Base-by-base conservation (phyloP, 1,284 basidiomycete species). In the Apiotrichum brassicae region DNA sequence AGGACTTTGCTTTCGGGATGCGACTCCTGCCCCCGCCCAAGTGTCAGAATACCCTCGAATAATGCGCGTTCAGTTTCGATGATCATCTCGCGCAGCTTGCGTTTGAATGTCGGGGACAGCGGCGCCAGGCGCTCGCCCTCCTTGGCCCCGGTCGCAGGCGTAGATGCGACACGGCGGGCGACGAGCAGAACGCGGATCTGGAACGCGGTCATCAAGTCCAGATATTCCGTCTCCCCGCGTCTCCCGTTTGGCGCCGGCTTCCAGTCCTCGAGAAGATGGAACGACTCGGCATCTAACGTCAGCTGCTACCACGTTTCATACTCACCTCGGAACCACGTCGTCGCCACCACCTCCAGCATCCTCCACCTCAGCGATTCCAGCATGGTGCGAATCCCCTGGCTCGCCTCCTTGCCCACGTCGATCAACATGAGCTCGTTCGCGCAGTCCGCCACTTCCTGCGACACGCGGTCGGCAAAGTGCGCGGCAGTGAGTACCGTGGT, bases 261-360 rank as follows among this genome's bases (percentile, higher is more conserved):
- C 92, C 93, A 97, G 36, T 82, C 82, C 67, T 98, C 95, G 19
- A 97, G 78, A 50, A 83, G 77, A 71, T 91, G 85, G 64, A 97
- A 86, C 9, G 85, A 71, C 53, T 82, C 82, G 0, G 93, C 84
- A 66, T 99, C 94, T 41, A 16, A 5, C n/a, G 39, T 41, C 18
- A 41, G 39, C n/a, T 6, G n/a, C 36, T 24, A 7, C 9, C 20
- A 38, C 11, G 6, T 14, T 38, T 13, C 14, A 14, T 38, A 41
- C 39, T 41, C 39, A 41, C 39, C 39, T 75, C 85, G 79, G 37
- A 87, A 68, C 95, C 95, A 99, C 11, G 81, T 77, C 19, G 78
- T 77, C 42, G 85, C 81, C 18, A 97, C 78, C 25, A 87, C 80
- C 64, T 94, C 88, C 43, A 83, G 82, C 69, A 97, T 92, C 58